phyloP scores from a whole-genome alignment of 352 stramenopile genomes.

The Globisporangium cederbergense region DNA sequence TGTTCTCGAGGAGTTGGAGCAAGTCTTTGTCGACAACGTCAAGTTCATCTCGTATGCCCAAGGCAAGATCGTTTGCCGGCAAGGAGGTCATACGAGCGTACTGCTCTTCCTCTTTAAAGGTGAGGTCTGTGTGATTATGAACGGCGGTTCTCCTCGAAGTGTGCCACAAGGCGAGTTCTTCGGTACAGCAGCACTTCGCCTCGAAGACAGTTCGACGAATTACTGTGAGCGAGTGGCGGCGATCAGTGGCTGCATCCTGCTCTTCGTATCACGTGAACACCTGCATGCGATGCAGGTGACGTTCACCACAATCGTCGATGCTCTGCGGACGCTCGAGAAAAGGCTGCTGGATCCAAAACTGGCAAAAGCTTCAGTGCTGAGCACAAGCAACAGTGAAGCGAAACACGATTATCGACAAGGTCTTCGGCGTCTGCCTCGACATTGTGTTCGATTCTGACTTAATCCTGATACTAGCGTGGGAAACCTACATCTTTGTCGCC shows the following conservation, averaged over 20 bases:
- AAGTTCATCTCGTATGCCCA: constrained; percentile 71
- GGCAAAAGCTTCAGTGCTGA: constrained; percentile 25
- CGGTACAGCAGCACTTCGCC: constrained; percentile 35
- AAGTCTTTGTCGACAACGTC: constrained; percentile 57
- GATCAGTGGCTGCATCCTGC: constrained; percentile 51
- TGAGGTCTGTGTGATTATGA: constrained; percentile 43
- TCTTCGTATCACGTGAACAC: constrained; percentile 51
- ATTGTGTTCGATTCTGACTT: constrained; percentile 56
- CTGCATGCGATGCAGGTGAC: constrained; percentile 31
- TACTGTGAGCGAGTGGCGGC: constrained; percentile 49
- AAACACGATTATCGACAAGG: constrained; percentile 3
- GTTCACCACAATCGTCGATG: constrained; percentile 30
- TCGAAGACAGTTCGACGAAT: constrained; percentile 31
- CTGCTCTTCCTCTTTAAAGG: constrained; percentile 62
- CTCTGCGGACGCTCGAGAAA: constrained; percentile 39
- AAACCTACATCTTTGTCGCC: constrained; percentile 49
- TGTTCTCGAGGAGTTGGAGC: constrained; percentile 45
- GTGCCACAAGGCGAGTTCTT: constrained; percentile 55
- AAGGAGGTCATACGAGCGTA: constrained; percentile 50
- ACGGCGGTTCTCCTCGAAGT: constrained; percentile 29
- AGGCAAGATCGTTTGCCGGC: constrained; percentile 59
- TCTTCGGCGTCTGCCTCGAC: constrained; percentile 6
- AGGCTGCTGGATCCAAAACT: constrained; percentile 52
- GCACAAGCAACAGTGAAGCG: background rate
- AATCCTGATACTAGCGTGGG: constrained; percentile 42